Evolutionary conservation across 139 green algal genomes (phyloP), one percentile per base, ranked within the genome.

Genomic region (Asterochloris sp.): DNA sequence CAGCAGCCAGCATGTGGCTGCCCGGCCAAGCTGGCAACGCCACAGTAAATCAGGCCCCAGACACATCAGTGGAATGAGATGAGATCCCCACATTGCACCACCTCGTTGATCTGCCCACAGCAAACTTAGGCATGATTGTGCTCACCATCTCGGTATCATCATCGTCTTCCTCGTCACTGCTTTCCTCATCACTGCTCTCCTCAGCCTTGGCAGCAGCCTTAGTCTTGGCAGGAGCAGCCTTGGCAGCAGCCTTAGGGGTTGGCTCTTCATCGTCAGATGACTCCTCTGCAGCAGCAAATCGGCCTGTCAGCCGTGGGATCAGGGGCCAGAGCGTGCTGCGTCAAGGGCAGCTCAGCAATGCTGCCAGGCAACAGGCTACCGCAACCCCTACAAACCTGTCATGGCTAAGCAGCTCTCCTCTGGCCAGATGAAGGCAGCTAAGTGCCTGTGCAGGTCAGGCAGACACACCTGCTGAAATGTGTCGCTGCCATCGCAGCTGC

Each of bases 171-270:
- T 21, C 19, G 9, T 26, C 21, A 71, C 21, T 21, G 66, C 66
- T 26, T 71, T 21, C 19, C 1, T 21, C 19, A 71, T 21, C 66
- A 71, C 66, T 26, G 66, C 21, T 26, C 21, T 26, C 17, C 2
- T 21, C 17, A 26, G 66, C 17, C 71, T 77, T 27, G n/a, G 71
- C 71, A 61, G 71, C 71, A 47, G 71, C 15, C 71, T 19, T 21
- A 8, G 74, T 12, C 74, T 78, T 78, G 74, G 74, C 74, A 14
- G 74, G 26, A 47, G 10, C 19, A 26, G 62, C 63, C 78, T 69
- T 85, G 74, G 29, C 61, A 66, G 74, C 83, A 69, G 84, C 54
- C 77, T 80, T 85, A 28, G 63, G 16, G 27, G 71, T 71, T 27
- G 83, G 76, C 63, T 86, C 83, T 14, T 62, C 81, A 24, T 24